Percentiles rank a stretch among this genome's conserved stretches.
Evolutionary conservation across 1,284 basidiomycete species (phyloP).

Genomic region (Leccinum fuscescens): DNA sequence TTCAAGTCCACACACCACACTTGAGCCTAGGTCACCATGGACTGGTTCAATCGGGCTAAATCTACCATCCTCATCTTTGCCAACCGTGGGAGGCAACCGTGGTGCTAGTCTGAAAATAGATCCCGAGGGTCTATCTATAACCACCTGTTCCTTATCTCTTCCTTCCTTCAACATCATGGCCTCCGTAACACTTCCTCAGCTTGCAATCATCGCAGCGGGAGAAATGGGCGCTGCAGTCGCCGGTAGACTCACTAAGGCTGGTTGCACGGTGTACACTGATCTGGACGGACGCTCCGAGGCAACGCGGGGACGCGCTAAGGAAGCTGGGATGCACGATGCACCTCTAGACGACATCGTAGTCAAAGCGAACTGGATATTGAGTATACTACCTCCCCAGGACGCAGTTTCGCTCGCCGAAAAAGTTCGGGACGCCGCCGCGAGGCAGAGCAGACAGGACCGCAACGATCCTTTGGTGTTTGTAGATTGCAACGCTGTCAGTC

Average conservation of each 20-base stretch:
- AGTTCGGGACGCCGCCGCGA: slow-evolving; percentile 32
- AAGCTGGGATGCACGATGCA: slow-evolving; percentile 53
- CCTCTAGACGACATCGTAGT: slow-evolving; percentile 44
- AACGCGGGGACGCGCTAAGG: slow-evolving; percentile 46
- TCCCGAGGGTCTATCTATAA: slow-evolving; percentile 18
- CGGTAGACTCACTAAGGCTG: slow-evolving; percentile 38
- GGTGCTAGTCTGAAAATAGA: slow-evolving; percentile 8
- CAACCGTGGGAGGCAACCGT: neutral
- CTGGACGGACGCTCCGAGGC: slow-evolving; percentile 50
- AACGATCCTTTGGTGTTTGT: slow-evolving; percentile 39
- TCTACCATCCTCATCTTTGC: neutral
- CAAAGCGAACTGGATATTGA: slow-evolving; percentile 48
- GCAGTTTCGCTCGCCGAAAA: slow-evolving; percentile 49
- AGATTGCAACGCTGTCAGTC: slow-evolving; percentile 62
- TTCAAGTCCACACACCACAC: slow-evolving; percentile 16
- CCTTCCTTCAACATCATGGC: slow-evolving; percentile 17
- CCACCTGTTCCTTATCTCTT: slow-evolving; percentile 6
- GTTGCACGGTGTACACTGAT: slow-evolving; percentile 50
- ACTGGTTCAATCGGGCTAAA: neutral
- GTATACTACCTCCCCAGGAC: slow-evolving; percentile 57
- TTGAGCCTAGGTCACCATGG: neutral
- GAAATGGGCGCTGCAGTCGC: slow-evolving; percentile 47
- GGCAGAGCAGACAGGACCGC: slow-evolving; percentile 9
- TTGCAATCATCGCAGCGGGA: slow-evolving; percentile 34
- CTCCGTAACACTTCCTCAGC: slow-evolving; percentile 1